A percentile compares a stretch with the other conserved stretches of the same genome.
Evolutionary conservation across 768 basidiomycete genomes (phyloP).

Genomic region (Leccinum rimulosum): DNA sequence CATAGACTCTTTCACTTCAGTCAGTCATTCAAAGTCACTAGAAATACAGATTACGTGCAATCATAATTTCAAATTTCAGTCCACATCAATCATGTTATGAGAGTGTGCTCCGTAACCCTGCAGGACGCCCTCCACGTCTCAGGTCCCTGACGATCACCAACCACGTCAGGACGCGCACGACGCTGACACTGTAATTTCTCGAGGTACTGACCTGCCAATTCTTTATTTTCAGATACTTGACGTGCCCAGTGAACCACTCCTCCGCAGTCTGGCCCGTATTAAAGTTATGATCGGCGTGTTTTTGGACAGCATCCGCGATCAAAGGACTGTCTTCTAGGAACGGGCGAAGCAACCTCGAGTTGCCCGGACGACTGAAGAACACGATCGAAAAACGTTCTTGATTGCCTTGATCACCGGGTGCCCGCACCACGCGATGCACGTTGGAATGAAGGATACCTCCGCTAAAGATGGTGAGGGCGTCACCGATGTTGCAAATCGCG

Average conservation of each 20-base stretch:
- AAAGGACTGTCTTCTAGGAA: neutral
- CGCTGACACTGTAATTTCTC: neutral
- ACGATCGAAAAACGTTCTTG: neutral
- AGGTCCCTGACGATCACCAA: constrained; percentile 21
- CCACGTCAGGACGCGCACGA: neutral
- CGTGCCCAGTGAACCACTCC: neutral
- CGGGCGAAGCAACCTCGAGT: neutral
- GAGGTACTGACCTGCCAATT: neutral
- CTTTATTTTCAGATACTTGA: neutral
- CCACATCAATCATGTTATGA: neutral
- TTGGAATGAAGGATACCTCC: neutral
- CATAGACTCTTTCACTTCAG: no score
- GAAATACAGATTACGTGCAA: neutral
- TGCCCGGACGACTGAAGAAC: neutral
- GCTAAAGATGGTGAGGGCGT: neutral
- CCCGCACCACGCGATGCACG: neutral
- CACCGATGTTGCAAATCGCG: neutral
- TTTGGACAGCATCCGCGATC: neutral
- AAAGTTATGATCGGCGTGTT: neutral
- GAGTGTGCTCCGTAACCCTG: constrained; percentile 29
- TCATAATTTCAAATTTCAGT: neutral
- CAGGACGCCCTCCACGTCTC: constrained; percentile 28
- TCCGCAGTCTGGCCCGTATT: neutral
- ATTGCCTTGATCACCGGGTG: neutral
- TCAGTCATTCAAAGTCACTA: neutral